Evolutionary conservation across 179 eudicot genomes (phyloP).

Genomic region (Spergularia azorica): DNA sequence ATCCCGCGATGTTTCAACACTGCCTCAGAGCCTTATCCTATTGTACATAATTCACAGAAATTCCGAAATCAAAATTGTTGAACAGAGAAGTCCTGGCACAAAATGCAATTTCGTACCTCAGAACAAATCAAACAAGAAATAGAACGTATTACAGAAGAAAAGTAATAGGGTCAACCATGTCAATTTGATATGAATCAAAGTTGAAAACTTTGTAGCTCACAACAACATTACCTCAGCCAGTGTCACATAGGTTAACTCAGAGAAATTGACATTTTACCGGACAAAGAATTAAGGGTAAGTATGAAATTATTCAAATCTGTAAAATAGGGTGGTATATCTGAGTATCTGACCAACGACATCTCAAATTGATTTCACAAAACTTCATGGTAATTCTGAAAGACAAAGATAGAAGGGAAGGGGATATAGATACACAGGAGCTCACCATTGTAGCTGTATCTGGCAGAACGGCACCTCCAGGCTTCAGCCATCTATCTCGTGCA

Average conservation of each 20-base stretch:
- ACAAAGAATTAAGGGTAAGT: neutral
- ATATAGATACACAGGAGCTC: constrained; percentile 18
- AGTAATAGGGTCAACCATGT: neutral
- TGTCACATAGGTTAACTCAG: neutral
- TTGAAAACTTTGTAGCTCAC: no score
- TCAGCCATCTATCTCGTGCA: constrained; percentile 93
- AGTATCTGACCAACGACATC: neutral
- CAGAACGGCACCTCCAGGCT: constrained; percentile 95
- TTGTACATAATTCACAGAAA: no score
- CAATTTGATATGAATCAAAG: neutral
- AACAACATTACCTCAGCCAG: no score
- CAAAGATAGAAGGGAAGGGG: neutral
- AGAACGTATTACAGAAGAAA: neutral
- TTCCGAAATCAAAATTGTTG: no score
- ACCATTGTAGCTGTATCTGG: constrained; percentile 97
- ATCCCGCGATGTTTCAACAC: no score
- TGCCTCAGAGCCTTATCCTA: no score
- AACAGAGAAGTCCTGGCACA: no score
- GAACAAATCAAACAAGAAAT: neutral
- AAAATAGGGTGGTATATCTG: neutral
- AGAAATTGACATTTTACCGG: neutral
- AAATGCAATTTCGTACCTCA: neutral
- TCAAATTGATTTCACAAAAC: neutral
- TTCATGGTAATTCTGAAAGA: neutral
- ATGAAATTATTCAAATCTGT: neutral